Base-by-base conservation (phyloP, 2,329 filamentous ascomycete species). In the Pseudogymnoascus sp. region DNA sequence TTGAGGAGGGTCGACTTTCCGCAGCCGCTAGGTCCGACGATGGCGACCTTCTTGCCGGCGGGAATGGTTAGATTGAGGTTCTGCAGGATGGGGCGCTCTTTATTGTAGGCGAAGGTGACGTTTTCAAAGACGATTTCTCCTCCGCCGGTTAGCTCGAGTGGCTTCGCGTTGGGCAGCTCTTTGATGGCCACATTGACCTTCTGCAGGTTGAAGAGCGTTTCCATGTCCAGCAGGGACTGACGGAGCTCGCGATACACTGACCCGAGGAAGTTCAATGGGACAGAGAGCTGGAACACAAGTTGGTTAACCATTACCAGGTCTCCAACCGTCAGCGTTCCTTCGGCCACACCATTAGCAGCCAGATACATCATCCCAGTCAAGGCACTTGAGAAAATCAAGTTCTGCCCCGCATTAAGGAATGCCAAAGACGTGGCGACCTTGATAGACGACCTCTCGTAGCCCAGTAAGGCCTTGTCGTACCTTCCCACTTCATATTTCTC, bases 291-390 rank as follows among this genome's bases (percentile, higher is more conserved):
- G 77, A 99, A 99, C 64, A 99, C 93, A 16, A 99, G 87, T 79
- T 97, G 95, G 75, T 99, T 99, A 69, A 99, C 91, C 91, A 99
- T 96, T 73, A 99, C 95, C 34, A 99, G 82, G 73, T 99, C 96
- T 64, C 95, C 95, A 12, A 99, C 93, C 0, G 93, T 97, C 70
- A 99, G 78, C 5, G 81, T 79, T 12, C 93, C 93, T 2, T 79
- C 81, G 1, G 91, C 91, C 1, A 99, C 92, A 37, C 96, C 96
- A 70, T 93, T 86, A 23, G 91, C 91, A 5, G 93, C 95, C 63
- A 97, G 84, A 74, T 96, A 97, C 95, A 99, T 99, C 93, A 99
- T 99, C 28, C 85, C 89, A 0, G 95, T 97, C 66, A 99, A 79
- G 0, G 95, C 93, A 37, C 88, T 88, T 0, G 93, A 97, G 78